Conservation (phyloP, 768 basidiomycete genomes). For the Calvatia gigantea region DNA sequence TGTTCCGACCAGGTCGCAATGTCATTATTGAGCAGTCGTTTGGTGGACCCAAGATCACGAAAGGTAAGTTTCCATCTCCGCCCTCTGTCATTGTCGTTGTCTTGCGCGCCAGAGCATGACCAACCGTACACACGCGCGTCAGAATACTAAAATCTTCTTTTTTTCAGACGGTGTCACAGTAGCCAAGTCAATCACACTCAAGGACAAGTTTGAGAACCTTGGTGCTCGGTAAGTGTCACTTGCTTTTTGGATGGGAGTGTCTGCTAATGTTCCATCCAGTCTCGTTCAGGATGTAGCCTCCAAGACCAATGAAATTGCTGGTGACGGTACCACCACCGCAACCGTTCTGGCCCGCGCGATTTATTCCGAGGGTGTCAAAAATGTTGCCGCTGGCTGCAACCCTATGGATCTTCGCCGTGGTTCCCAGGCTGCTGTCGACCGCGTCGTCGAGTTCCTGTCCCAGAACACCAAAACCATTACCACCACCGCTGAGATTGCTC, state of each 20-base stretch:
- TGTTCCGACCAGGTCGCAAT: constrained; percentile 67
- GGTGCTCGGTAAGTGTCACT: constrained; percentile 76
- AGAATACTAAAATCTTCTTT: constrained; percentile 9
- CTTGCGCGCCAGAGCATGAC: background rate
- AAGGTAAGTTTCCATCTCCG: constrained; percentile 50
- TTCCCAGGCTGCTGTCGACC: constrained; percentile 93
- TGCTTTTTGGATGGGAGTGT: background rate
- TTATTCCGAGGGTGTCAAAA: constrained; percentile 98
- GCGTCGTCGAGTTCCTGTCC: constrained; percentile 88
- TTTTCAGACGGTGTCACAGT: constrained; percentile 91
- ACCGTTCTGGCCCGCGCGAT: constrained; percentile 97
- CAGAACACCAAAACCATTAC: constrained; percentile 91
- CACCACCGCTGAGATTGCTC: constrained; percentile 95
- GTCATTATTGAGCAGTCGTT: constrained; percentile 97
- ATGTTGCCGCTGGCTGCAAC: constrained; percentile 98
- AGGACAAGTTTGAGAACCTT: constrained; percentile 99
- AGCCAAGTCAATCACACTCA: constrained; percentile 88
- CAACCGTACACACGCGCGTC: background rate
- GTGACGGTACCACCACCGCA: constrained; percentile 97
- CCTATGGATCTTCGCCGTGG: constrained; percentile 99
- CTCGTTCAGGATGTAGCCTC: constrained; percentile 94
- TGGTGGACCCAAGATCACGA: constrained; percentile 93
- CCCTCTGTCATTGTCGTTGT: background rate
- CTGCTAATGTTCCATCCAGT: constrained; percentile 32
- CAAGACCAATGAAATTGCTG: constrained; percentile 96